phyloP scores from a whole-genome alignment of 495 filamentous ascomycete species.

The Tuber brumale region DNA sequence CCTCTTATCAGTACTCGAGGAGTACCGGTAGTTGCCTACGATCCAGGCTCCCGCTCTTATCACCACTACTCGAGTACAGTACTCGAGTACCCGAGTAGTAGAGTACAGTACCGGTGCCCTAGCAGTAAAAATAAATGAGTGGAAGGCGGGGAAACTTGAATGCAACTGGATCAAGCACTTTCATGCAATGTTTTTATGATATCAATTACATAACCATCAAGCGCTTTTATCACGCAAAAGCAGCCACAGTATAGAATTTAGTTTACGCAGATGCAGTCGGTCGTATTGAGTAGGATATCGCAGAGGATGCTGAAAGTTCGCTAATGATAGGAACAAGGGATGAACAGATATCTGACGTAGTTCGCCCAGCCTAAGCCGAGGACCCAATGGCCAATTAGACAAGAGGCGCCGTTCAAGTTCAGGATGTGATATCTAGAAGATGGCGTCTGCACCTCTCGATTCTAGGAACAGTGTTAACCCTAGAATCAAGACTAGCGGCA shows the following conservation, averaged over 20 bases:
- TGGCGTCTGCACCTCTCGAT: neutral
- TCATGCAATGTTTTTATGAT: neutral
- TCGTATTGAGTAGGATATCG: neutral
- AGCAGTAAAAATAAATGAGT: neutral
- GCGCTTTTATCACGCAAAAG: neutral
- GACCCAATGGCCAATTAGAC: neutral
- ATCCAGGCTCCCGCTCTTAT: neutral
- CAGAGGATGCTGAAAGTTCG: neutral
- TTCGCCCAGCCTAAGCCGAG: neutral
- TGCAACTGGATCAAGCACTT: neutral
- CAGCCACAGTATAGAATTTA: neutral
- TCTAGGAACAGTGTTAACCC: neutral
- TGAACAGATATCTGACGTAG: neutral
- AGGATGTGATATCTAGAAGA: neutral
- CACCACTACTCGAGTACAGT: neutral
- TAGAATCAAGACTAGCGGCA: neutral
- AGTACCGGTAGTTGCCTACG: neutral
- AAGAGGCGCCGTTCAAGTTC: neutral
- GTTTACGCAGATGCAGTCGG: neutral
- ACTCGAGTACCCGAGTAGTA: too few relatives aligned
- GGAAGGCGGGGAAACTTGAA: neutral
- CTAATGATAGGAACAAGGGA: neutral
- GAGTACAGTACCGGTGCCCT: too few relatives aligned
- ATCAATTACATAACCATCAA: neutral
- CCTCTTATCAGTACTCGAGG: neutral